These are phyloP conservation scores for Skeletonema marinoi DNA, from an alignment of 108 stramenopile genomes.

Conservation along the genomic window DNA sequence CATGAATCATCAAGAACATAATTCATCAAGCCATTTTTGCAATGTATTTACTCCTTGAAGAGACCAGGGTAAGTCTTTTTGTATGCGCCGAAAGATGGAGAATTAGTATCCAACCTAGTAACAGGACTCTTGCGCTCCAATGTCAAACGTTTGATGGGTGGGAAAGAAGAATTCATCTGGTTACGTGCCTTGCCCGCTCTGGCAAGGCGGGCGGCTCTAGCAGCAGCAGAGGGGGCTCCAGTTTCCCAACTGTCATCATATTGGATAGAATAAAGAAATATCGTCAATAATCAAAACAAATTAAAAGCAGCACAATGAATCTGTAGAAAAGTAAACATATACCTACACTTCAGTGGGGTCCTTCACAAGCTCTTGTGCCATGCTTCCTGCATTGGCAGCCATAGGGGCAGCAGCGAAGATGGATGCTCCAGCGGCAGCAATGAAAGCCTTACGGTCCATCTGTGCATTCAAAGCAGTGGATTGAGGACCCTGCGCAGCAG, in stretches of 20 bases:
- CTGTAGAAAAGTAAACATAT: neutral
- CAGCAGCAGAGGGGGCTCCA: constrained; percentile 61
- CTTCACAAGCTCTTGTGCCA: constrained; percentile 72
- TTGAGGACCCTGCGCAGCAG: constrained; percentile 18
- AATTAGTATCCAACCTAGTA: constrained; percentile 82
- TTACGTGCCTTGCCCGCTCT: constrained; percentile 79
- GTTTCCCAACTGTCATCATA: constrained; percentile 62
- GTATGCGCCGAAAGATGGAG: constrained; percentile 78
- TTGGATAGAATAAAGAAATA: neutral
- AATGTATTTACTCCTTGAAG: constrained; percentile 52
- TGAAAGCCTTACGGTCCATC: constrained; percentile 68
- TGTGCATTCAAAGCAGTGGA: constrained; percentile 62
- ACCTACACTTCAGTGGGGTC: constrained; percentile 69
- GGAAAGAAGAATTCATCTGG: constrained; percentile 82
- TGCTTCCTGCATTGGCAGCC: constrained; percentile 70
- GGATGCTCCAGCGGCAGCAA: constrained; percentile 65
- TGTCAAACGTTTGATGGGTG: constrained; percentile 80
- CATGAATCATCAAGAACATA: neutral
- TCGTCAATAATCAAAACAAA: neutral
- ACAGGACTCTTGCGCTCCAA: constrained; percentile 89
- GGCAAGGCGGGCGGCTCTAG: constrained; percentile 59
- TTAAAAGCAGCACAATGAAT: neutral
- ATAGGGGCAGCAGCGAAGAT: constrained; percentile 60
- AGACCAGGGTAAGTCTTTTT: constrained; percentile 88
- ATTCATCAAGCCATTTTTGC: neutral